Base-by-base conservation (phyloP, 106 monocot genomes). In the Apostasia shenzhenica region DNA sequence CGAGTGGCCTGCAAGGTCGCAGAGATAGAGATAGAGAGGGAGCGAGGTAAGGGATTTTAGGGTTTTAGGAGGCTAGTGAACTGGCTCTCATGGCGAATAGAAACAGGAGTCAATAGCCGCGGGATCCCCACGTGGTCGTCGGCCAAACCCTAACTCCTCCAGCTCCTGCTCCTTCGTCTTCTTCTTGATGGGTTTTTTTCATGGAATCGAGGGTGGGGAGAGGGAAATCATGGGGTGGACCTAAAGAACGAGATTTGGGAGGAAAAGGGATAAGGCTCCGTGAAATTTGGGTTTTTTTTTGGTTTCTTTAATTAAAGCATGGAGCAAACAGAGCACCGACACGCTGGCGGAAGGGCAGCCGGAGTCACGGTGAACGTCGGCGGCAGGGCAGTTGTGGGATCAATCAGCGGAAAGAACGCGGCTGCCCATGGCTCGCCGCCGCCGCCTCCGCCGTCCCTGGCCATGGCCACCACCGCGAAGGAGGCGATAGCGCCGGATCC, bases 1-100 rank as follows among this genome's bases (percentile, higher is more conserved):
- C 87, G 80, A 80, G 83, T 81, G 83, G 75, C 72, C 81, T 68
- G 62, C 76, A 70, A 6, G 57, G 45, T 45, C 6, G 4, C 41
- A 13, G 56, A 49, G 57, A 58, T 10, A 55, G 39, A 8, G 40
- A 54, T 41, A 59, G 3, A 66, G 41, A 57, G 54, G 14, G 12
- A 67, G 39, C 44, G 10, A 4, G 9, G 37, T 55, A 5, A 40
- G 54, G 13, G 47, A 41, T 70, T 46, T 11, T n/a, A 57, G 51
- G 42, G 6, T 1, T 12, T 12, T 9, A 45, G 38, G 65, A 41
- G 65, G 63, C 55, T 55, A 43, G 26, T 8, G 7, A 13, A 7
- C 14, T 7, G 57, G 5, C n/a, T 12, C 53, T 53, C 40, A 6
- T 14, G 5, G 14, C 44, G 64, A 70, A 37, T 41, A 57, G 26